Base-by-base conservation (phyloP, 768 basidiomycete genomes). In the Glaciozyma antarctica region DNA sequence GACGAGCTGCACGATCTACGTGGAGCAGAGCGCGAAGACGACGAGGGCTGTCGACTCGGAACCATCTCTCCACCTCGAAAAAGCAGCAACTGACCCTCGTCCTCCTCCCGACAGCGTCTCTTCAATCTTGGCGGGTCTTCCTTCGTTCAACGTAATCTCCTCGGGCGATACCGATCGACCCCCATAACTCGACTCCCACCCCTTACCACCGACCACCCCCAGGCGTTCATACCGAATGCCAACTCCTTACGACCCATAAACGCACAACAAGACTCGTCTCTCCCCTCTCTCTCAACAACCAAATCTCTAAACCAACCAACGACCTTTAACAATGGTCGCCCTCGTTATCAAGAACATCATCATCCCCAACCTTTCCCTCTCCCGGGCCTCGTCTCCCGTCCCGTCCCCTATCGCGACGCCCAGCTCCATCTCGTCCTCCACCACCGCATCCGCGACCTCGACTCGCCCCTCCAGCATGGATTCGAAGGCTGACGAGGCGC, bases 341-440 rank as follows among this genome's bases (percentile, higher is more conserved):
- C 53, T 65, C 58, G 49, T 53, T 3, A 30, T 45, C 13, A 19
- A 12, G 17, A 51, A 58, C 24, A 61, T 63, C 13, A 58, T 63
- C 64, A 64, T 69, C 60, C 62, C 60, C 43, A 58, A 44, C 47
- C 30, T 43, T 12, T 70, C 68, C 1, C 64, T 61, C 26, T 63
- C 68, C 10, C 64, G 64, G 24, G 48, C 61, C 1, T 16, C 68
- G 12, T 53, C 64, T 2, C 43, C 63, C 22, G 30, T 49, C 26
- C n/a, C 51, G 5, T 16, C 47, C 4, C 26, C 52, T 6, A 41
- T 52, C 45, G 45, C 58, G 45, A 16, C 60, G 19, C 53, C 54
- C 22, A 53, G 47, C 44, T 68, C 63, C 22, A 58, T 52, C 60
- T 55, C 59, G 15, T 60, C 58, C 3, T 65, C 68, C 63, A 13